Conservation (phyloP, 2,329 filamentous ascomycete species). For the Sclerotinia glacialis region DNA sequence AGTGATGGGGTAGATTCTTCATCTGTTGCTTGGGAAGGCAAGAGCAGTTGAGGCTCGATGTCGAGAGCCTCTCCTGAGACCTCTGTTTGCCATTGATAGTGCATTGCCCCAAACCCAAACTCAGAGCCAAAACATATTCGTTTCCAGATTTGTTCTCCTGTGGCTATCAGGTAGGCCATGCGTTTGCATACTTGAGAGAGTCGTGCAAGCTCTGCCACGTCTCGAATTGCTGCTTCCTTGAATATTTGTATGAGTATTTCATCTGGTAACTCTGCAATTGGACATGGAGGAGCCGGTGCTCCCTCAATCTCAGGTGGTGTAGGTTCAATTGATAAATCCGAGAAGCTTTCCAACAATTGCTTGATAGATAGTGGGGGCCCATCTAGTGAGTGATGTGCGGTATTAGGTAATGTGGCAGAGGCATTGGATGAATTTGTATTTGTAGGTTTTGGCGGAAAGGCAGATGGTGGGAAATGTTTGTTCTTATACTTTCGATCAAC, state of each 20-base stretch:
- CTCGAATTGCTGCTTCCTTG: slow-evolving; percentile 64
- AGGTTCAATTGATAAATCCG: slow-evolving; percentile 64
- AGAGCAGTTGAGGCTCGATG: slow-evolving; percentile 22
- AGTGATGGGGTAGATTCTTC: slow-evolving; percentile 3
- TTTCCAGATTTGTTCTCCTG: slow-evolving; percentile 85
- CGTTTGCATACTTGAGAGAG: slow-evolving; percentile 81
- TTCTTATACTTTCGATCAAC: slow-evolving; percentile 87
- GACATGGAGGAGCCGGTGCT: slow-evolving; percentile 72
- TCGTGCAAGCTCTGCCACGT: slow-evolving; percentile 74
- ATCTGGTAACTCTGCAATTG: slow-evolving; percentile 72
- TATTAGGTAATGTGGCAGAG: slow-evolving; percentile 50
- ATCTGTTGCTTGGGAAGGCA: slow-evolving; percentile 17
- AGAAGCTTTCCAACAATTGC: slow-evolving; percentile 75
- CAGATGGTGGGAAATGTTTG: slow-evolving; percentile 78
- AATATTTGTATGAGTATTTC: slow-evolving; percentile 84
- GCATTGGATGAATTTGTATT: slow-evolving; percentile 47
- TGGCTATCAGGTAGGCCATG: slow-evolving; percentile 78
- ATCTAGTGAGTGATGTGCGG: slow-evolving; percentile 57
- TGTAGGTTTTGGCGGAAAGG: slow-evolving; percentile 46
- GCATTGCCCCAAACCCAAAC: slow-evolving; percentile 80
- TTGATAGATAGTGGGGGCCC: slow-evolving; percentile 54
- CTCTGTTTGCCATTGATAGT: slow-evolving; percentile 70
- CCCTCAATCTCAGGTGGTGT: slow-evolving; percentile 68
- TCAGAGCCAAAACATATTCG: slow-evolving; percentile 66
- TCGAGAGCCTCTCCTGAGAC: slow-evolving; percentile 54